Base-by-base conservation (phyloP, 2,329 filamentous ascomycete genomes). In the Trichoderma citrinoviride region DNA sequence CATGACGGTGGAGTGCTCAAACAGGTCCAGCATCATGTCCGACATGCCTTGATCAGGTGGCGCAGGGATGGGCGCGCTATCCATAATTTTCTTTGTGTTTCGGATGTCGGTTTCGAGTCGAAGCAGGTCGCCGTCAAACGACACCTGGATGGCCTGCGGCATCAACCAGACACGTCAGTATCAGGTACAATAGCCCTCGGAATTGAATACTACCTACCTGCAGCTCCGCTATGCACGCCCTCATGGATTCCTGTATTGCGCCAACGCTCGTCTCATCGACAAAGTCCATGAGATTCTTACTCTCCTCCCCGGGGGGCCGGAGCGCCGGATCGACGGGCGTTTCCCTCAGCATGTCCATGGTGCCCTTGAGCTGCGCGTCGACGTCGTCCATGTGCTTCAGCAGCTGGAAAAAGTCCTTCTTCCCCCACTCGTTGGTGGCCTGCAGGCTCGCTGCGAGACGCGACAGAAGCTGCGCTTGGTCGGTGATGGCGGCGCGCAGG, bases 1-100 rank as follows among this genome's bases (percentile, higher is more conserved):
- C 87, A 96, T 94, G 71, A 89, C 87, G 67, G 91, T 88, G 0
- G 93, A 93, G 70, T 94, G 88, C 15, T 82, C 82, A 68, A 93
- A 87, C 41, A 96, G 82, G 3, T 82, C 80, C 33, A 83, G 79
- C n/a, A 91, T 79, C 47, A 87, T 79, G 5, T 82, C 77, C 2
- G 83, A 78, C 33, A 37, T 50, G 88, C 81, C 72, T 19, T 77
- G 72, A 3, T 37, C 14, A 14, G 33, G 33, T 12, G 73, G 67
- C 19, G 72, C 68, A 12, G 72, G 74, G 25, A 71, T 73, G 14
- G 75, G 78, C 14, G 77, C 75, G 21, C 80, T 78, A 17, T 78
- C 74, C 54, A 90, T 78, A 8, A 82, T 81, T 68, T 86, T 83
- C 67, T 85, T 87, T 53, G 94, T 85, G 8, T 81, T 79, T 55